Base-by-base conservation (phyloP, 768 basidiomycete species). In the Suillus cothurnatus region DNA sequence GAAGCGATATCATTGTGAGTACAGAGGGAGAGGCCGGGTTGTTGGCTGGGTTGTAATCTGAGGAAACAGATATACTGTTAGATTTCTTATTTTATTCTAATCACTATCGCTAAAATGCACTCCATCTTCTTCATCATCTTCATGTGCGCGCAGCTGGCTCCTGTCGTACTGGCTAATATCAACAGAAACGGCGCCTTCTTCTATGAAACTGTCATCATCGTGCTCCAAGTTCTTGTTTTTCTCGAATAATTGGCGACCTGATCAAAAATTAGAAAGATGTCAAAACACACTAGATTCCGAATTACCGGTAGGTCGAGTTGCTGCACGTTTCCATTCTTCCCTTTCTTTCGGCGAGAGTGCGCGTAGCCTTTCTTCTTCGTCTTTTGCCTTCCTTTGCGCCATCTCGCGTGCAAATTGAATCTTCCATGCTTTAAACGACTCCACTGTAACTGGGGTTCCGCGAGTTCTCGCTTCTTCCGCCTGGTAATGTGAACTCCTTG, bases 171-270 rank as follows among this genome's bases (percentile, higher is more conserved):
- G 91, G 69, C 88, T 92, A 71, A 93, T 77, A 75, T 98, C 96
- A 60, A 99, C 93, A 26, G 92, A 93, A 62, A 91, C 87, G 0
- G 88, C 85, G 31, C 88, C 95, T 73, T 95, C 97, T 75, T 98
- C 96, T 72, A 90, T 77, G 43, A 95, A 81, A 17, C 78, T 83
- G 68, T 93, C 92, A 62, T 98, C 97, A 56, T 93, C 89, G 11
- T 79, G 78, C 5, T 80, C 86, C 39, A 95, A 81, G 69, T 86
- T 86, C 64, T 81, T 86, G 73, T 94, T 89, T 45, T 87, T 86
- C 78, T 97, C 94, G 77, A 99, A 99, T 53, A 98, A 79, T 79
- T 97, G 95, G 28, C 94, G 89, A 32, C 97, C 97, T 97, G 69
- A 64, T n/a, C 61, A 65, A 45, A 8, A 50, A 36, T 61, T 39